phyloP scores from a whole-genome alignment of 176 grass and related monocot genomes.

The Chrysopogon serrulatus region DNA sequence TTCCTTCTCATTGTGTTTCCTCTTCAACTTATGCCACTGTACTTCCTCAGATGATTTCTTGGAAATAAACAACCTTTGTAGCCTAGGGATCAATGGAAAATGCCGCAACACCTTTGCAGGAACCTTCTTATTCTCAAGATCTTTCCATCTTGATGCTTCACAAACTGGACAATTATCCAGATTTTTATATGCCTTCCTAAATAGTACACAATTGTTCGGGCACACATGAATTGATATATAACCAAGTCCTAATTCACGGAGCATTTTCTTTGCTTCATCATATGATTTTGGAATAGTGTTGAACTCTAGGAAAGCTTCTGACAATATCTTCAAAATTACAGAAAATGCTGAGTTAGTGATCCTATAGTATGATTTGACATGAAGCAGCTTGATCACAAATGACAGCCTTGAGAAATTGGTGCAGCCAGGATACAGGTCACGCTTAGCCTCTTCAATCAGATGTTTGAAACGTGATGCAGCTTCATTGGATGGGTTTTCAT shows the following conservation, averaged over 20 bases:
- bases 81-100: background rate
- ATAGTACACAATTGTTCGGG: background rate
- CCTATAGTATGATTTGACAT: background rate
- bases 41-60: background rate
- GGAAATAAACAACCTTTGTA: background rate
- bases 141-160: background rate
- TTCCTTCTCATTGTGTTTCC: background rate
- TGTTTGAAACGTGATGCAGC: no score
- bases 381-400: background rate
- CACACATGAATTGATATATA: background rate
- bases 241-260: no score
- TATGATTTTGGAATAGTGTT: no score
- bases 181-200: background rate
- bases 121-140: background rate
- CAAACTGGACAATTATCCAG: background rate
- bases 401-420: background rate
- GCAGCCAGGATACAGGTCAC: background rate
- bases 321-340: no score
- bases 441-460: background rate
- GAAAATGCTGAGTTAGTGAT: no score
- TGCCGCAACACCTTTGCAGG: background rate
- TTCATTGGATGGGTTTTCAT: no score
- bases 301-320: no score
- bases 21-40: background rate
- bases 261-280: no score